These are phyloP conservation scores for Mycena galopus DNA, from an alignment of 768 basidiomycete species.

Conservation along the genomic window DNA sequence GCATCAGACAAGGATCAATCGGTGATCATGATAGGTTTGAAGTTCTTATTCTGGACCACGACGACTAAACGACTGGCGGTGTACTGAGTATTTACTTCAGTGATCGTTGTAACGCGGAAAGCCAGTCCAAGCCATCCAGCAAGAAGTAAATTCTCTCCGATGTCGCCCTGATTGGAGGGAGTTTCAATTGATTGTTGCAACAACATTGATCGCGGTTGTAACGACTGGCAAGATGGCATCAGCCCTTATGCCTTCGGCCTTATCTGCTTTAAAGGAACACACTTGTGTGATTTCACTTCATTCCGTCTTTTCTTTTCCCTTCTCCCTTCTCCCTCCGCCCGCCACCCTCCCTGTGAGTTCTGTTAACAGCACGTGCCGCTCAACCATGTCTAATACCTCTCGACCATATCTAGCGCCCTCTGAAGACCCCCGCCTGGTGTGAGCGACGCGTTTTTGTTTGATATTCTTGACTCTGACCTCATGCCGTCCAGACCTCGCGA, in stretches of 20 bases:
- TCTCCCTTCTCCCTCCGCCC: conserved; percentile 24
- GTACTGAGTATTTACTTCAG: not conserved
- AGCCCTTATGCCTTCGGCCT: conserved; percentile 18
- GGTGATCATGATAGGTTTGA: not conserved
- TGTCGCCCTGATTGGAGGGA: conserved; percentile 8
- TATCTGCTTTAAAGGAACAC: conserved; percentile 30
- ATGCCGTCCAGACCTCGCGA: conserved; percentile 33
- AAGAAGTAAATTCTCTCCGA: not conserved
- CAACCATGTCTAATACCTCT: too few relatives aligned
- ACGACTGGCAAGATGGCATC: conserved; percentile 33
- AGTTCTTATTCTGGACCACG: not conserved
- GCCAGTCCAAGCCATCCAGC: not conserved
- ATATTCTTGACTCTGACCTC: not conserved
- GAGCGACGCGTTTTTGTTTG: not conserved
- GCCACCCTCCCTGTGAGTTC: conserved; percentile 24
- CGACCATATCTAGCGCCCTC: too few relatives aligned
- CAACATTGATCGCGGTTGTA: conserved; percentile 25
- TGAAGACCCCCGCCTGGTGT: conserved; percentile 38
- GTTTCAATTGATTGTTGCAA: conserved; percentile 32
- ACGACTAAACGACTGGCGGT: conserved; percentile 14
- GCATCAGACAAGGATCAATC: conserved; percentile 15
- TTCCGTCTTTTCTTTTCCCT: conserved; percentile 25
- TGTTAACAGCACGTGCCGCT: too few relatives aligned
- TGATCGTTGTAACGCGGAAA: conserved; percentile 22
- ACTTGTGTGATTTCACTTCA: not conserved